Evolutionary conservation across 2,329 filamentous ascomycete species (phyloP), one percentile per base, ranked within the genome.

Genomic region (Mariannaea elegans): DNA sequence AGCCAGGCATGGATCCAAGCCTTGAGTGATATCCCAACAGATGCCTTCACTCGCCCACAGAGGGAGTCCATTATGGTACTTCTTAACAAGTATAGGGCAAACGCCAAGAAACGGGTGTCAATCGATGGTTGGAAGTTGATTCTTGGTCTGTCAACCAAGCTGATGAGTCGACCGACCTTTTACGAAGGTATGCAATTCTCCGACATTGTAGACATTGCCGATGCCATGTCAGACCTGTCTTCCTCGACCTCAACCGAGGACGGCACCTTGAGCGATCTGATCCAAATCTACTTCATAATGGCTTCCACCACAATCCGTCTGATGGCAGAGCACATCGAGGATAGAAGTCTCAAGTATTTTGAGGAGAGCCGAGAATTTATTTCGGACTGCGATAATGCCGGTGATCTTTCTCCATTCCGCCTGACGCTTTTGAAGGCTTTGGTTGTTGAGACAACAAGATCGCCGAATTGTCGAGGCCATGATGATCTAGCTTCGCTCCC

Each of bases 161-260:
- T 85, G 21, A 83, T 85, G 78, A 70, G 72, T 5, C 76, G 78
- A n/a, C 78, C 83, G 1, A 84, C 82, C 0, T 84, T 84, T 56
- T 83, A 85, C 63, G 74, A 82, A 63, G 75, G 71, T 0, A 79
- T 85, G 73, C 68, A 60, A 2, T 85, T 80, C 48, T 63, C 67
- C 1, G 70, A 78, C 52, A 71, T 78, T 5, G 68, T 75, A 2
- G 69, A 71, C 5, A 61, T 76, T 8, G 77, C 77, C 2, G 70
- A 77, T 34, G 69, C 70, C 7, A 64, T 77, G 57, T 73, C 73
- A 8, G 62, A 55, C 32, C 38, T 75, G 19, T 68, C 66, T 14
- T 64, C 65, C 29, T 70, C 71, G 39, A 56, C 65, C 6, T 57
- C 69, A 3, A 61, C 59, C 2, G 59, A 69, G 27, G 66, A 72